Evolutionary conservation across 2,329 filamentous ascomycete species (phyloP), one percentile per base, ranked within the genome.

Genomic region (Penicillium hordei): DNA sequence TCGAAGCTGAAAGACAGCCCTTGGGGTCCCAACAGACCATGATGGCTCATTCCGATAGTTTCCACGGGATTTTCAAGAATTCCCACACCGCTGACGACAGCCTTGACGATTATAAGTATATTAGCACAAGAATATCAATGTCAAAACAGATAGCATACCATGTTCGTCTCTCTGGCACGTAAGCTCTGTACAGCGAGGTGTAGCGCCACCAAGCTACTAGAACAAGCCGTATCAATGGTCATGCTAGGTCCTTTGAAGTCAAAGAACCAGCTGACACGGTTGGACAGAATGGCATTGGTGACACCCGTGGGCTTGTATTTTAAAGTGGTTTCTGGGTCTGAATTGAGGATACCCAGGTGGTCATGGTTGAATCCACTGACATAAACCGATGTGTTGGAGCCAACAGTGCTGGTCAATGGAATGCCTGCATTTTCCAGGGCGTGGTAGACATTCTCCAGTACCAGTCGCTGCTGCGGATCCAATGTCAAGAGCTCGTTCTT

Each of bases 201-300:
- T 6, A 79, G 59, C 5, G 60, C 69, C 2, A 72, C 65, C 13
- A 79, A 49, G 7, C 74, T 70, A 3, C 75, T 72, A 0, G 76
- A 78, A 48, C 78, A 78, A 2, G 72, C 78, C 0, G 78, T 79
- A n/a, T 73, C 70, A 7, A 78, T 64, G 0, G 68, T 70, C 62
- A 72, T 65, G 42, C 72, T 74, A 12, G 67, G 65, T 21, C 63
- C 66, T 33, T 62, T 61, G 17, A 69, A 65, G 46, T 69, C 65
- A 49, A 64, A 68, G 48, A 67, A 68, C 64, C 64, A 68, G 48
- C 64, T 66, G 5, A 69, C 54, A 21, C 68, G 48, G 36, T 67
- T 65, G 0, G 66, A 65, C 8, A 68, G 40, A 10, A 66, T 61
- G 1, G 67, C 60, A 45, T 63, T 64, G 1, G 58, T 62, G 1